Evolutionary conservation across 2,329 filamentous ascomycete genomes (phyloP), one percentile per base, ranked within the genome.

Genomic region (Polychaeton citri): DNA sequence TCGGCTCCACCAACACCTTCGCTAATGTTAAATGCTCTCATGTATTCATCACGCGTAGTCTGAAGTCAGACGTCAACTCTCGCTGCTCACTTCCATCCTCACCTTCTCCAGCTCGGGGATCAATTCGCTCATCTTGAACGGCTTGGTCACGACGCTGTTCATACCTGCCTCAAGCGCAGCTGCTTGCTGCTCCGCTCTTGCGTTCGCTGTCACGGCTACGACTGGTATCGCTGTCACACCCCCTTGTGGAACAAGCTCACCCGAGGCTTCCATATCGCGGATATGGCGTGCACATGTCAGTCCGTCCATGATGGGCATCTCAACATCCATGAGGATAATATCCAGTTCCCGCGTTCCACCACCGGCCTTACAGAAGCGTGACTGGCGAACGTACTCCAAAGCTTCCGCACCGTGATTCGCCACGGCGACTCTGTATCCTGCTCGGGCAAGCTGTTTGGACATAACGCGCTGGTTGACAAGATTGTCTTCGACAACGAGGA

Each of bases 141-240:
- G 82, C 52, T 88, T 88, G 1, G 79, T 78, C 21, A 88, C 80
- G 30, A 86, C 74, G 56, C 79, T 77, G 55, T 85, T 78, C 63
- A 87, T 84, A 21, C 81, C 81, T 15, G 79, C 78, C 37, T 71
- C 66, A 51, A 81, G 72, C 36, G 82, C 81, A 44, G 71, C 75
- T 45, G 72, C 68, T 40, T 84, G 78, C 57, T 87, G 81, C 61
- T 84, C 79, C 4, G 72, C 71, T 51, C 82, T 66, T 26, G 80
- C 81, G 56, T 87, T 87, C 2, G 82, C 82, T 26, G 81, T 87
- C n/a, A 82, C 79, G n/a, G 78, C 80, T 46, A 85, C 81, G 45
- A 84, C 81, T 2, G 80, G 79, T 15, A 28, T 10, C 24, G 24
- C 12, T 10, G 24, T 28, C n/a, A 84, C 72, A 49, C 83, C 79